These are phyloP conservation scores for Yarrowia sp. DNA, from an alignment of 805 yeast genomes.

Conservation along the genomic window DNA sequence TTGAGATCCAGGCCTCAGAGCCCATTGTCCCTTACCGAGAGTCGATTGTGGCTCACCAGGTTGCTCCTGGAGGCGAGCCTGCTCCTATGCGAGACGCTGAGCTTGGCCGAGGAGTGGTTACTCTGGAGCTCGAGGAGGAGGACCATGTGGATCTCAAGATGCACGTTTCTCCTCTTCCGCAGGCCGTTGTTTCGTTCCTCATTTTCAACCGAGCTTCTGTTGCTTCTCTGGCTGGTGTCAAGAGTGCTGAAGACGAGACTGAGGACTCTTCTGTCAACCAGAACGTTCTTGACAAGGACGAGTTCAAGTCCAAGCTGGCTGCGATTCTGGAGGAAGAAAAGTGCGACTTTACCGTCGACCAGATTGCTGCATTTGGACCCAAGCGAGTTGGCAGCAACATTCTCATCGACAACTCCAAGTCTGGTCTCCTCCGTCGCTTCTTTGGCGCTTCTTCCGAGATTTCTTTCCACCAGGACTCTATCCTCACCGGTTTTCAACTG, in stretches of 20 bases:
- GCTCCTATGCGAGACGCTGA: conserved; percentile 14
- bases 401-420: conserved; percentile 49
- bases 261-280: conserved; percentile 34
- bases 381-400: conserved; percentile 73
- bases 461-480: conserved; percentile 52
- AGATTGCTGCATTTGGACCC: conserved; percentile 71
- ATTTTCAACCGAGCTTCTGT: not conserved
- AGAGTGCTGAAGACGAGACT: conserved; percentile 32
- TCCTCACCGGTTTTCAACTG: conserved; percentile 80
- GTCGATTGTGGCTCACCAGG: conserved; percentile 57
- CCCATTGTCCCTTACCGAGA: conserved; percentile 96
- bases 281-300: conserved; percentile 27
- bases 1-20: conserved; percentile 79
- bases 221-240: conserved; percentile 32
- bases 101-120: conserved; percentile 35
- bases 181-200: conserved; percentile 38
- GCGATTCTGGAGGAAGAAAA: conserved; percentile 4
- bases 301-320: not conserved
- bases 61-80: conserved; percentile 35
- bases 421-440: not conserved
- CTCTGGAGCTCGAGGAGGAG: conserved; percentile 42
- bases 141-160: conserved; percentile 49
- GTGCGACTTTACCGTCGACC: conserved; percentile 33
- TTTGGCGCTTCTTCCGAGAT: not conserved
- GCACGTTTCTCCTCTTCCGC: conserved; percentile 55